Evolutionary conservation across 2,329 filamentous ascomycete genomes (phyloP), one percentile per base, ranked within the genome.

Genomic region (Chrysoporthe deuterocubensis): DNA sequence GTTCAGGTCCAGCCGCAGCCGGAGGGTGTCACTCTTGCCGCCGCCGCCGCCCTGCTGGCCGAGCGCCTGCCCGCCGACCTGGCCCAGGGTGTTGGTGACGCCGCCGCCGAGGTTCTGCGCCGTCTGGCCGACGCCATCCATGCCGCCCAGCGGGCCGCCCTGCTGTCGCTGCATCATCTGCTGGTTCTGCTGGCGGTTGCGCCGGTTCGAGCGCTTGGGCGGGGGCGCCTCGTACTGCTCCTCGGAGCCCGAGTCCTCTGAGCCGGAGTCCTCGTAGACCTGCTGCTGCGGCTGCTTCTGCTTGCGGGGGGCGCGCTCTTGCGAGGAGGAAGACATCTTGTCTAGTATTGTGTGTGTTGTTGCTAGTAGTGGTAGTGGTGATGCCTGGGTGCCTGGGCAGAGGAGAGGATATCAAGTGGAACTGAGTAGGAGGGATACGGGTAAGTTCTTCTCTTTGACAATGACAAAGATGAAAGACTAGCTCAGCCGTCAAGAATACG

Each of bases 1-100:
- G 78, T 96, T 96, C 67, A 94, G 83, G 75, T 96, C 92, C 32
- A 96, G 81, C 48, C 89, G 86, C 73, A 96, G 79, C 76, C 90
- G 90, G 76, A 94, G 80, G 50, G 91, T 90, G 74, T 93, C 90
- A 69, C 86, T 83, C 74, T 84, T 82, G 74, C 84, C 82, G 44
- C 74, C 77, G 70, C 77, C 67, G 65, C 68, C 68, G 65, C 65
- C 65, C 61, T 63, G 67, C 59, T 65, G 63, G 32, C 42, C 34
- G 26, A 59, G 44, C 14, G 50, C 48, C 54, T 65, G 63, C 44
- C 37, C 71, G 42, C 73, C 70, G 68, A 78, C 73, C 68, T 80
- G 74, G 69, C 80, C 75, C 65, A 81, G 73, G 48, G 78, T 78
- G 61, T 75, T 73, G 69, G 77, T 77, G 18, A 80, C 78, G 16